Evolutionary conservation across 78 protist species (phyloP).

Genomic region (Polysphondylium violaceum): DNA sequence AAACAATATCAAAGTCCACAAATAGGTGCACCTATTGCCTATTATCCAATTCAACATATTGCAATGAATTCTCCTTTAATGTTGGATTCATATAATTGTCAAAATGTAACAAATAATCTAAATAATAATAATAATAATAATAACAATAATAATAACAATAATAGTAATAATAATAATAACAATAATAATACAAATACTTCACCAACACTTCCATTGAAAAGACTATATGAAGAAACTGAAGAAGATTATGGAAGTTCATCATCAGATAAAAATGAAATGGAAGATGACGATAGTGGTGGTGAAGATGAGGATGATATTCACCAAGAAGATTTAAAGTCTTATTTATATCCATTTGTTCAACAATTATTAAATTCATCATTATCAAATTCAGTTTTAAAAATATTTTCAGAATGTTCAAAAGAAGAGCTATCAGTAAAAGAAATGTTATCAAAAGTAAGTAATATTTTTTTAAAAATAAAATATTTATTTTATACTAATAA

Average conservation of each 20-base stretch:
- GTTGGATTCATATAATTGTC: background rate
- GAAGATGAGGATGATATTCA: conserved; percentile 23
- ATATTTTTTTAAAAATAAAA: background rate
- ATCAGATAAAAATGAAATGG: conserved; percentile 3
- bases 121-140: background rate
- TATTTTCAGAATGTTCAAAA: conserved; percentile 39
- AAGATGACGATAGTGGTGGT: background rate
- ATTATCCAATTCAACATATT: background rate
- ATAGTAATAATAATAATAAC: background rate
- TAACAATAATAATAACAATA: conserved; percentile 3
- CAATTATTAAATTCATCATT: background rate
- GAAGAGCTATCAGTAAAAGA: conserved; percentile 33
- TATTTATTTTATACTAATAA: background rate
- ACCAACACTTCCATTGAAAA: background rate
- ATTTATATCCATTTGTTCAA: conserved; percentile 10
- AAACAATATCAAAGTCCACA: background rate
- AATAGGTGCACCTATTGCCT: background rate
- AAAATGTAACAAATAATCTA: background rate
- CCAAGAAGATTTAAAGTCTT: conserved; percentile 11
- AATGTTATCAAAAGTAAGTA: conserved; percentile 51
- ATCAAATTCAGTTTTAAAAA: background rate
- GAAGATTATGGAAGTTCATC: background rate
- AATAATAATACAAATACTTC: background rate
- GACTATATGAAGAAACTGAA: background rate
- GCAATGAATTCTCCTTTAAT: background rate